phyloP scores from a whole-genome alignment of 2,329 filamentous ascomycete species.

The Elsinoe fawcettii region DNA sequence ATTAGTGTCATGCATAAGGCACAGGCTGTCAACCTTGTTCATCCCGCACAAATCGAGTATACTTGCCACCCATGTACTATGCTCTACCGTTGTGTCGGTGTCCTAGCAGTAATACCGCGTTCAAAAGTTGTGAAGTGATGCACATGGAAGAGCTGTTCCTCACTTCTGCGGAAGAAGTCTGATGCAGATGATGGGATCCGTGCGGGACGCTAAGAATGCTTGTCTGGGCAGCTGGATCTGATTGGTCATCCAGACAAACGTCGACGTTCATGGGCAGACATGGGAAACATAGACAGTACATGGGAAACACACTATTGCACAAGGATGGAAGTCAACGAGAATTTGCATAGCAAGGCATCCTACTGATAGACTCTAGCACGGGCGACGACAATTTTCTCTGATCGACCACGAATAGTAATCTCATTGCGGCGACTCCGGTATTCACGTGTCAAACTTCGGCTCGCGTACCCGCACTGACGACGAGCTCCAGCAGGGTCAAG shows the following conservation, averaged over 20 bases:
- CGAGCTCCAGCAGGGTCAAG: conserved; percentile 6
- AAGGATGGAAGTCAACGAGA: no score
- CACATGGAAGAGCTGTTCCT: no score
- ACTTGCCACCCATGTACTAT: no score
- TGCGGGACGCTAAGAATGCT: background rate
- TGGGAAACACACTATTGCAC: no score
- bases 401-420: background rate
- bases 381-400: background rate
- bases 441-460: background rate
- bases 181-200: background rate
- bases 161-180: background rate
- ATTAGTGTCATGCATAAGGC: no score
- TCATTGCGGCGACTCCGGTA: background rate
- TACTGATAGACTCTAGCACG: background rate
- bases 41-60: no score
- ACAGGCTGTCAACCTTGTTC: no score
- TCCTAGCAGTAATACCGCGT: no score
- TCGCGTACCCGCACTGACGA: background rate
- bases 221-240: background rate
- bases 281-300: background rate
- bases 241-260: background rate
- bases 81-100: no score
- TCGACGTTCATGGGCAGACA: background rate
- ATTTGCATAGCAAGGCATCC: no score
- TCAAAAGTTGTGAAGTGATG: background rate